Percentiles rank a stretch among this genome's conserved stretches.
Conservation (phyloP, 768 basidiomycete species). For the Trametopsis cervina region DNA sequence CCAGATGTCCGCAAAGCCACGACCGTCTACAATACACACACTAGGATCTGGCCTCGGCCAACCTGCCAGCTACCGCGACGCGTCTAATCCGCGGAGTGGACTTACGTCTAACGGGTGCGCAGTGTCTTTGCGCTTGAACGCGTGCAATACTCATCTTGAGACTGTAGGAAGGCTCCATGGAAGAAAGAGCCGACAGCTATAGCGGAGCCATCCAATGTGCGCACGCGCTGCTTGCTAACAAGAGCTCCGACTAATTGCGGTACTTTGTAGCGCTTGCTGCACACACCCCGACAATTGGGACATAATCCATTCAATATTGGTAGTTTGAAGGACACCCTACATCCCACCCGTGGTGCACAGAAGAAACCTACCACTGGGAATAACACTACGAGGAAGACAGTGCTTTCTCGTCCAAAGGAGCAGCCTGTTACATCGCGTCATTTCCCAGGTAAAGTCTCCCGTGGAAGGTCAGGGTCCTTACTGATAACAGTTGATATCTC, state of each 20-base stretch:
- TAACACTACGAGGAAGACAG: background rate
- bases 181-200: background rate
- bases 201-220: background rate
- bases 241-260: no score
- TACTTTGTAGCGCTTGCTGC: no score
- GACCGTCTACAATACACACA: no score
- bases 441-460: no score
- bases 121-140: background rate
- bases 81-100: constrained; percentile 1
- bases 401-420: no score
- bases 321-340: background rate
- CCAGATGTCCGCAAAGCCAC: no score
- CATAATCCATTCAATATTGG: background rate
- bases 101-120: background rate
- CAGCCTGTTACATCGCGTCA: no score
- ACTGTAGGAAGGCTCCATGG: background rate
- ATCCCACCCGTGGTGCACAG: background rate
- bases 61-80: no score
- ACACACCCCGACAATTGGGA: no score
- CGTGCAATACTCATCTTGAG: background rate
- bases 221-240: background rate
- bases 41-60: no score
- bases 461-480: background rate
- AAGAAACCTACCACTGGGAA: background rate
- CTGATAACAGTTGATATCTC: background rate